These are phyloP conservation scores for Dictyostelium purpureum DNA, from an alignment of 78 protist species.

Conservation along the genomic window DNA sequence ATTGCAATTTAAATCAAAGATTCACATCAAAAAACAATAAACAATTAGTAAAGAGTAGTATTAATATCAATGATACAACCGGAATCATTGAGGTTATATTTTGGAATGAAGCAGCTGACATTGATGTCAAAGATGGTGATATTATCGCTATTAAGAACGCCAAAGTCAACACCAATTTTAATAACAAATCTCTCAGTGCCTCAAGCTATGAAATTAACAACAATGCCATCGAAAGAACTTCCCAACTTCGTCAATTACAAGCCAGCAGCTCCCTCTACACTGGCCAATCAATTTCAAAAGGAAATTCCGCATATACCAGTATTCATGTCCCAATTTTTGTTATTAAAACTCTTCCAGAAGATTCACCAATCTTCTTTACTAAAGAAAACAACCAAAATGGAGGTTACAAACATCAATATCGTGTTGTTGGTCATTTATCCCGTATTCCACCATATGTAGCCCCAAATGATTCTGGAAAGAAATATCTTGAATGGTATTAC, in stretches of 20 bases:
- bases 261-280: not conserved
- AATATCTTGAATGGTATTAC: not conserved
- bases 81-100: not conserved
- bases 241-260: not conserved
- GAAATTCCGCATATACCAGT: not conserved
- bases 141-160: constrained; percentile 17
- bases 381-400: not conserved
- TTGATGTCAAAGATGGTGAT: not conserved
- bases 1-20: too few relatives aligned
- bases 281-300: not conserved
- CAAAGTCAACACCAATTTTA: not conserved
- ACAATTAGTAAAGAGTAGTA: not conserved
- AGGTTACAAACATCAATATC: not conserved
- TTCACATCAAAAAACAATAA: not conserved
- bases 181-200: not conserved
- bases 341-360: not conserved
- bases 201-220: not conserved
- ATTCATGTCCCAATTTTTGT: not conserved
- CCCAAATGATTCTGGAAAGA: not conserved
- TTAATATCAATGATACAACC: not conserved
- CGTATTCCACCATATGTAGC: not conserved
- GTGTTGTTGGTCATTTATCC: not conserved
- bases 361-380: not conserved
- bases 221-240: not conserved
- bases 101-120: constrained; percentile 1